Conservation (phyloP, 768 basidiomycete genomes). For the Albatrellus ellisii region DNA sequence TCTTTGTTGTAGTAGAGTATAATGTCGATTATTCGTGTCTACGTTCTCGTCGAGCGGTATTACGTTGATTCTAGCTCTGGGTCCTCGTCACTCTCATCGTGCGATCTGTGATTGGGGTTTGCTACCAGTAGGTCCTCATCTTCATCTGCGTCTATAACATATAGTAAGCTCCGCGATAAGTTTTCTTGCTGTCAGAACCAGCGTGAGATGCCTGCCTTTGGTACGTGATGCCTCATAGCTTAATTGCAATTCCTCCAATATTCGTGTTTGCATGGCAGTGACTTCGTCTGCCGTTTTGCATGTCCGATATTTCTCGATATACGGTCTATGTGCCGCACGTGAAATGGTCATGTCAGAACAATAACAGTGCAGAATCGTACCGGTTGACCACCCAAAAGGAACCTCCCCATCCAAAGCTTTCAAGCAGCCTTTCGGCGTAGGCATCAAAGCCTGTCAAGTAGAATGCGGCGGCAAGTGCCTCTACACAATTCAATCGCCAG, state of each 20-base stretch:
- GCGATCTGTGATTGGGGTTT: constrained; percentile 1
- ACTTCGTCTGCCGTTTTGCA: constrained; percentile 56
- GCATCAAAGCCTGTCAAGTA: constrained; percentile 81
- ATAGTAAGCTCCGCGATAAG: background rate
- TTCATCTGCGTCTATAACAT: background rate
- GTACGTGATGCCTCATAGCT: constrained; percentile 46
- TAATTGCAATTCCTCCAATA: constrained; percentile 56
- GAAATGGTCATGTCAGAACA: background rate
- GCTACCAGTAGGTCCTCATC: background rate
- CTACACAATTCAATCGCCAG: constrained; percentile 91
- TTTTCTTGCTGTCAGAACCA: background rate
- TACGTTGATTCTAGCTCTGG: background rate
- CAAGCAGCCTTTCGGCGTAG: constrained; percentile 68
- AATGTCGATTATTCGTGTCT: too few species aligned
- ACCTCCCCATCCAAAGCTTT: constrained; percentile 83
- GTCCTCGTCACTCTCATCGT: background rate
- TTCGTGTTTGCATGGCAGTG: constrained; percentile 42
- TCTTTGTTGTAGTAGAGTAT: constrained; percentile 45
- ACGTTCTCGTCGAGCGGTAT: background rate
- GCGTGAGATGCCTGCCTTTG: constrained; percentile 28
- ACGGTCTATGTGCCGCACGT: constrained; percentile 13
- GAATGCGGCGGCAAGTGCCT: constrained; percentile 89
- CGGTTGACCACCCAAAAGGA: constrained; percentile 81
- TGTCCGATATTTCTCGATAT: constrained; percentile 59
- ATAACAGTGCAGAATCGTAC: constrained; percentile 24